These are phyloP conservation scores for Cordyceps javanica DNA, from an alignment of 2,329 filamentous ascomycete genomes.

Conservation along the genomic window DNA sequence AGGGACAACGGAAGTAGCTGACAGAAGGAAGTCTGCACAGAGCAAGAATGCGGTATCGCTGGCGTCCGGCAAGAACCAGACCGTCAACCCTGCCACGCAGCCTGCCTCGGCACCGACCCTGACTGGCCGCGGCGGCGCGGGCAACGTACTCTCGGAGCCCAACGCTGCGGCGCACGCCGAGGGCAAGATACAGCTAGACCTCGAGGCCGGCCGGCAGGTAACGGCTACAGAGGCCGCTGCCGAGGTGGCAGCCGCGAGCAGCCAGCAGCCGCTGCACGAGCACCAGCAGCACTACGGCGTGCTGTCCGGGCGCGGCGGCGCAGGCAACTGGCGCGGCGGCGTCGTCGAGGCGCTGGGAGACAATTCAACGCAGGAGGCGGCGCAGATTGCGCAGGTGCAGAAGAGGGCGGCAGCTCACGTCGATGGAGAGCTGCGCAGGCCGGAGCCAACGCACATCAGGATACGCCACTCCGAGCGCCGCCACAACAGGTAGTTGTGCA, in stretches of 20 bases:
- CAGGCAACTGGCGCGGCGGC: constrained; percentile 41
- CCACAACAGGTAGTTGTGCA: not conserved
- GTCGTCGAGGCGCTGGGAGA: not conserved
- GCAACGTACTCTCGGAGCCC: constrained; percentile 39
- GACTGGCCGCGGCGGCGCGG: constrained; percentile 49
- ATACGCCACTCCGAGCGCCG: not conserved
- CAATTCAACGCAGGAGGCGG: too few species aligned
- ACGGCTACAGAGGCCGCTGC: constrained; percentile 22
- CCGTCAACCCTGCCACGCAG: not conserved
- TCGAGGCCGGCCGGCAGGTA: constrained; percentile 17
- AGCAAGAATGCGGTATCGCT: not conserved
- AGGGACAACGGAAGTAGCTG: not conserved
- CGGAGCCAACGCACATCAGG: constrained; percentile 1
- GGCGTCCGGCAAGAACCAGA: not conserved
- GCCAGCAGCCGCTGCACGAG: too few species aligned
- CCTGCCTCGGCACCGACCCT: not conserved
- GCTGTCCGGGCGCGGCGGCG: constrained; percentile 41
- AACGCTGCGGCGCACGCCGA: constrained; percentile 17
- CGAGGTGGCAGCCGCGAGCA: not conserved
- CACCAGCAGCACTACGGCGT: constrained; percentile 20
- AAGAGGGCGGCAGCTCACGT: constrained; percentile 28
- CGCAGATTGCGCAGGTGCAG: constrained; percentile 18
- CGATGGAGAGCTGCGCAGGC: constrained; percentile 25
- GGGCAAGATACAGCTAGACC: constrained; percentile 14
- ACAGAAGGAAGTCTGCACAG: not conserved